These are phyloP conservation scores for Plantago elongata DNA, from an alignment of 257 asterid species.

Conservation along the genomic window DNA sequence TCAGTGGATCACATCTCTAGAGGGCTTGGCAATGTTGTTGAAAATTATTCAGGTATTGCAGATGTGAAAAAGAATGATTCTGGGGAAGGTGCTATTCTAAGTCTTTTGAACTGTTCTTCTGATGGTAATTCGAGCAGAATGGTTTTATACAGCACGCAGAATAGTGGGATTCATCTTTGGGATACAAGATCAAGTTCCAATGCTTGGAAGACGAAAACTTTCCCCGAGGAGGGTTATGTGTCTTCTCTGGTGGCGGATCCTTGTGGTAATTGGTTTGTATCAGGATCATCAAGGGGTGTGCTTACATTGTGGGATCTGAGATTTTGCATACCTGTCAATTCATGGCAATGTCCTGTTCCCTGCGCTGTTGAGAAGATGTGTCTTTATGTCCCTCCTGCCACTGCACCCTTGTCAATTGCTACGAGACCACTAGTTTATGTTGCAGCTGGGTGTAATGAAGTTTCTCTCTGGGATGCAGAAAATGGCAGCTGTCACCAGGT, in stretches of 20 bases:
- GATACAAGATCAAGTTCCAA: constrained; percentile 69
- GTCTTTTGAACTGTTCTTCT: constrained; percentile 77
- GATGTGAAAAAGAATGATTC: constrained; percentile 58
- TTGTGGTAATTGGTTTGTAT: constrained; percentile 96
- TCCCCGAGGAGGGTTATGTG: constrained; percentile 83
- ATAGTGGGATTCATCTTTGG: constrained; percentile 88
- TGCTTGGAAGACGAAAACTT: constrained; percentile 78
- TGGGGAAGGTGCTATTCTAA: constrained; percentile 84
- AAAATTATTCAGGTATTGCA: constrained; percentile 89
- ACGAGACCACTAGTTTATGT: constrained; percentile 95
- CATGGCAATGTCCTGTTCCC: constrained; percentile 82
- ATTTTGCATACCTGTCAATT: constrained; percentile 91
- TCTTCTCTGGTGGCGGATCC: constrained; percentile 90
- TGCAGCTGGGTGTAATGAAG: constrained; percentile 96
- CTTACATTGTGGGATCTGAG: constrained; percentile 98
- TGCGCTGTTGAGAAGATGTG: constrained; percentile 91
- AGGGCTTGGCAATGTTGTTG: constrained; percentile 93
- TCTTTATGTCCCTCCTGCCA: constrained; percentile 84
- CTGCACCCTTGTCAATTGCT: constrained; percentile 68
- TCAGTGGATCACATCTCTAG: constrained; percentile 88
- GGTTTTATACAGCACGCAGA: constrained; percentile 82
- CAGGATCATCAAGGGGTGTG: constrained; percentile 97
- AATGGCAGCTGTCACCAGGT: constrained; percentile 99
- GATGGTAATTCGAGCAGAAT: constrained; percentile 65
- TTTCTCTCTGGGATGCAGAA: constrained; percentile 98